A percentile compares a stretch with the other conserved stretches of the same genome.
phyloP scores from a whole-genome alignment of 208 protist species.

The Trypanosoma vivax region DNA sequence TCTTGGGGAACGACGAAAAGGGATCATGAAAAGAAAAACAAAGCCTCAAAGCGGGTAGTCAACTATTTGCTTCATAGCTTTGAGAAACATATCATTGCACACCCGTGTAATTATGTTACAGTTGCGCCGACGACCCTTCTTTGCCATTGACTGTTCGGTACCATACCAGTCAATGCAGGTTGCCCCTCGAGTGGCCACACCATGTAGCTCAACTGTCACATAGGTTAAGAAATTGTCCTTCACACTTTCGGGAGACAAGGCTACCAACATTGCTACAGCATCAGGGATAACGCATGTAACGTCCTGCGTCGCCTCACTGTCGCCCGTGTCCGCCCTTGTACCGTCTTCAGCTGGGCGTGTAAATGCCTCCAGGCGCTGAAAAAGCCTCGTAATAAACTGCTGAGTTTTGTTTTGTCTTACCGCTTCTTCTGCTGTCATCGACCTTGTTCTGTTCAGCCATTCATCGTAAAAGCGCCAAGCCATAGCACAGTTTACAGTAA shows the following conservation, averaged over 20 bases:
- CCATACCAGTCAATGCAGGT: conserved; percentile 81
- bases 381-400: conserved; percentile 66
- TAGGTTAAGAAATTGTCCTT: conserved; percentile 61
- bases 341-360: conserved; percentile 57
- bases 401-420: conserved; percentile 44
- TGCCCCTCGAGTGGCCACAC: conserved; percentile 58
- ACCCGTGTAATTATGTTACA: conserved; percentile 50
- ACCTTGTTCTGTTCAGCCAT: conserved; percentile 33
- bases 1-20: too few relatives aligned
- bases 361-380: conserved; percentile 64
- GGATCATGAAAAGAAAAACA: too few relatives aligned
- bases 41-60: conserved; percentile 15
- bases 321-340: conserved; percentile 61
- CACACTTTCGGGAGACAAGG: conserved; percentile 46
- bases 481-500: conserved; percentile 76
- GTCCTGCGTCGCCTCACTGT: conserved; percentile 68
- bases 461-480: conserved; percentile 66
- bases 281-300: conserved; percentile 80
- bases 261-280: conserved; percentile 61
- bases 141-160: conserved; percentile 82
- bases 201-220: conserved; percentile 64
- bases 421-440: not conserved
- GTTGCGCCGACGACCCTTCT: conserved; percentile 71
- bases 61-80: conserved; percentile 44
- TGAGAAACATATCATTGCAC: conserved; percentile 28